phyloP scores from a whole-genome alignment of 305 asterid genomes.

The Fraxinus baroniana region DNA sequence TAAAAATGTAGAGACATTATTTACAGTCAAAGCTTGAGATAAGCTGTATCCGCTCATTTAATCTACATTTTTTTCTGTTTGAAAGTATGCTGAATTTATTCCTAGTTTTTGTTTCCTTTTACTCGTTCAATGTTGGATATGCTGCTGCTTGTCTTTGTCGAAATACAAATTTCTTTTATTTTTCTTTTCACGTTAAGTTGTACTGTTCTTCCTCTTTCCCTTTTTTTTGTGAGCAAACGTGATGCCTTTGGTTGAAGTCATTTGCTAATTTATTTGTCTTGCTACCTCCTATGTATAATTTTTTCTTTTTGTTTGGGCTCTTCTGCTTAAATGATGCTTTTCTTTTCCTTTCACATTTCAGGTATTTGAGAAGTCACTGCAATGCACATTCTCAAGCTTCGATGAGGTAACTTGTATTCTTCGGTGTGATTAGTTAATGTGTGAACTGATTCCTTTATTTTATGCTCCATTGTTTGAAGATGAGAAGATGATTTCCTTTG shows the following conservation, averaged over 20 bases:
- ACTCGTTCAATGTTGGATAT: neutral
- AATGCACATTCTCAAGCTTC: constrained; percentile 66
- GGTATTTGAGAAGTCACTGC: constrained; percentile 83
- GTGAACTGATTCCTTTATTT: constrained; percentile 7
- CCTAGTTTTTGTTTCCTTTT: neutral
- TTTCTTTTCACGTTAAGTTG: neutral
- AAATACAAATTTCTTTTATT: neutral
- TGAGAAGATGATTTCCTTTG: neutral
- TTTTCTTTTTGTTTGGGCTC: neutral
- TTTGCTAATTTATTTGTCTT: constrained; percentile 6
- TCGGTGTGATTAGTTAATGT: constrained; percentile 16
- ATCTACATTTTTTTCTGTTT: neutral
- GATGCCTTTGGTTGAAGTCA: constrained; percentile 10
- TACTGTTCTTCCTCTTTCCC: neutral
- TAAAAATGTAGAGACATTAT: neutral
- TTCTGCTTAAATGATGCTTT: constrained; percentile 9
- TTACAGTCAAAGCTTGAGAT: neutral
- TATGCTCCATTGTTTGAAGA: constrained; percentile 7
- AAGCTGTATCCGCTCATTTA: neutral
- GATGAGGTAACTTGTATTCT: constrained; percentile 60
- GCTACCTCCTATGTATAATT: neutral
- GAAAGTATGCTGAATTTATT: constrained; percentile 4
- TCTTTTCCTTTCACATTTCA: constrained; percentile 35
- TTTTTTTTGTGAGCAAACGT: constrained; percentile 6
- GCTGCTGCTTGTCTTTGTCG: constrained; percentile 15